phyloP scores from a whole-genome alignment of 257 asterid genomes.

The Perilla frutescens region DNA sequence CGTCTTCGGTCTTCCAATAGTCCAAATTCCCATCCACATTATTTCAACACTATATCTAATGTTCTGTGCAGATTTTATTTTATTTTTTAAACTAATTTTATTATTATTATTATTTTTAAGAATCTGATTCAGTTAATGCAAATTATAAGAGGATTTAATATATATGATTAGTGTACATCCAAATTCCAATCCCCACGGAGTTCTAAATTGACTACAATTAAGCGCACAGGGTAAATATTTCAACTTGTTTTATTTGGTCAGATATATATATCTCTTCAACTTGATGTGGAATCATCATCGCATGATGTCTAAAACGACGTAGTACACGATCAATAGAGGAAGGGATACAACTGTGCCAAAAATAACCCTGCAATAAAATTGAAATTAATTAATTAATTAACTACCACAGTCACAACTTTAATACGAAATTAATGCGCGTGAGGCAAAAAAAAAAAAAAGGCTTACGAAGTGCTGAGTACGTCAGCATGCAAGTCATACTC shows the following conservation, averaged over 20 bases:
- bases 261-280: background rate
- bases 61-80: no score
- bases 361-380: conserved; percentile 55
- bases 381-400: background rate
- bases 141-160: no score
- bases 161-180: no score
- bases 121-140: no score
- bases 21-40: no score
- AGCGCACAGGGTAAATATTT: background rate
- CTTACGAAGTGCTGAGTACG: conserved; percentile 72
- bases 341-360: conserved; percentile 43
- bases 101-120: no score
- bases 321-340: conserved; percentile 55
- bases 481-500: conserved; percentile 72
- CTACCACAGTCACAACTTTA: background rate
- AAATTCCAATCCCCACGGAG: no score
- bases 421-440: background rate
- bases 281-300: conserved; percentile 28
- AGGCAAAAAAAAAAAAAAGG: background rate
- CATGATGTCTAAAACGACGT: conserved; percentile 41
- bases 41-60: no score
- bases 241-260: background rate
- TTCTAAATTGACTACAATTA: background rate
- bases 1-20: no score
- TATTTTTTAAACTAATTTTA: no score